Evolutionary conservation across 1,139 yeast species (phyloP).

Genomic region (Arxiozyma slooffiae): DNA sequence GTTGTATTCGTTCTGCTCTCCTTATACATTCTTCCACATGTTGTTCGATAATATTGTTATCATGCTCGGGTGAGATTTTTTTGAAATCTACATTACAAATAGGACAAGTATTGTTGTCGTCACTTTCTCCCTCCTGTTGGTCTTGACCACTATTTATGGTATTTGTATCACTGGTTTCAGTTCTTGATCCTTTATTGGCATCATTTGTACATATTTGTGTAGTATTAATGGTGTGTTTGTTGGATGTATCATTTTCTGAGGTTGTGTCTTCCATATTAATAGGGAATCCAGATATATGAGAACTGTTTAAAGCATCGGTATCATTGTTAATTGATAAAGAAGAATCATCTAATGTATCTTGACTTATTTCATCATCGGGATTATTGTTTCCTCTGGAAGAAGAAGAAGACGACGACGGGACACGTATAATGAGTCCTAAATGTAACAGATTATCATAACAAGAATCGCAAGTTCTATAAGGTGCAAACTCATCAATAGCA

Average conservation of each 20-base stretch:
- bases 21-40: constrained; percentile 66
- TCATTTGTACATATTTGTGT: background rate
- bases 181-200: background rate
- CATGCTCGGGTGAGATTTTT: constrained; percentile 25
- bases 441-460: constrained; percentile 28
- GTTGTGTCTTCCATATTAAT: constrained; percentile 1
- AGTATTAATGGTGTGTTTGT: background rate
- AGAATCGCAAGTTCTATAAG: constrained; percentile 26
- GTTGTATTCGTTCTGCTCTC: constrained; percentile 54
- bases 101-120: constrained; percentile 52
- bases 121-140: constrained; percentile 30
- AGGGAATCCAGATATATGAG: background rate
- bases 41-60: constrained; percentile 41
- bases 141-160: constrained; percentile 1
- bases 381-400: background rate
- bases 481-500: constrained; percentile 54
- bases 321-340: background rate
- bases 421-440: constrained; percentile 13
- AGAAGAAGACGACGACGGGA: background rate
- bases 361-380: background rate
- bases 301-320: background rate
- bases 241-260: background rate
- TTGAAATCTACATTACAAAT: constrained; percentile 42
- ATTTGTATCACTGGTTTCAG: background rate
- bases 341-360: background rate